Conservation (phyloP, 495 filamentous ascomycete species). For the Schizothecium vesticola region DNA sequence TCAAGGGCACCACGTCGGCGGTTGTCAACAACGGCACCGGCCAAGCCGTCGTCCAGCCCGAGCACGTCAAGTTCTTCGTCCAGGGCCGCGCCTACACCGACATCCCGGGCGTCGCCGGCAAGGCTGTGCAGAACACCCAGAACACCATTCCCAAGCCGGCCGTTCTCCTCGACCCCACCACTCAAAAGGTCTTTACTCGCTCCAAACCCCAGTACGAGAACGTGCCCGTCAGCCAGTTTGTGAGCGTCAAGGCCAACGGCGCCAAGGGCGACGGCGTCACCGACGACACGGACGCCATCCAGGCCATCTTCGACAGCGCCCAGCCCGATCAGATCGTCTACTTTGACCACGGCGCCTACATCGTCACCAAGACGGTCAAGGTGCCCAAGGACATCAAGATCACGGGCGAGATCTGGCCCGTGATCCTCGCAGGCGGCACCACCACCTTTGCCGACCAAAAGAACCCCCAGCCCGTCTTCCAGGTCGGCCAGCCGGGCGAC, state of each 20-base stretch:
- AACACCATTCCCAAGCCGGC: conserved; percentile 51
- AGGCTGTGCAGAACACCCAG: conserved; percentile 47
- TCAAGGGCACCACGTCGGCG: conserved; percentile 49
- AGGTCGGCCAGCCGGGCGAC: conserved; percentile 76
- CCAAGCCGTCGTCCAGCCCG: conserved; percentile 61
- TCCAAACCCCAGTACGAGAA: conserved; percentile 71
- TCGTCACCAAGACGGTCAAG: conserved; percentile 77
- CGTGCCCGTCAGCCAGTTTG: conserved; percentile 51
- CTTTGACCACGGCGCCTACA: conserved; percentile 87
- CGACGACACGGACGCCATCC: conserved; percentile 67
- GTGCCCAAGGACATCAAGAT: conserved; percentile 75
- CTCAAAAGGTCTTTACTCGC: conserved; percentile 57
- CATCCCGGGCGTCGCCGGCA: conserved; percentile 34
- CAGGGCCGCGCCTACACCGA: conserved; percentile 67
- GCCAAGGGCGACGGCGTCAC: conserved; percentile 72
- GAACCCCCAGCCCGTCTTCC: conserved; percentile 67
- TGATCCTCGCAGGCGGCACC: conserved; percentile 76
- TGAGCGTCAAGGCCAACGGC: conserved; percentile 70
- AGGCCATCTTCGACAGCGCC: conserved; percentile 61
- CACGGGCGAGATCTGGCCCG: conserved; percentile 84
- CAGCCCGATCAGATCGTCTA: conserved; percentile 65
- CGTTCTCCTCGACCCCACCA: conserved; percentile 45
- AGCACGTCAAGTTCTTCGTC: conserved; percentile 62
- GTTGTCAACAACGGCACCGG: conserved; percentile 53
- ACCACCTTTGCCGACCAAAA: conserved; percentile 60